These are phyloP conservation scores for Penicillium flavigenum DNA, from an alignment of 495 filamentous ascomycete genomes.

Conservation along the genomic window DNA sequence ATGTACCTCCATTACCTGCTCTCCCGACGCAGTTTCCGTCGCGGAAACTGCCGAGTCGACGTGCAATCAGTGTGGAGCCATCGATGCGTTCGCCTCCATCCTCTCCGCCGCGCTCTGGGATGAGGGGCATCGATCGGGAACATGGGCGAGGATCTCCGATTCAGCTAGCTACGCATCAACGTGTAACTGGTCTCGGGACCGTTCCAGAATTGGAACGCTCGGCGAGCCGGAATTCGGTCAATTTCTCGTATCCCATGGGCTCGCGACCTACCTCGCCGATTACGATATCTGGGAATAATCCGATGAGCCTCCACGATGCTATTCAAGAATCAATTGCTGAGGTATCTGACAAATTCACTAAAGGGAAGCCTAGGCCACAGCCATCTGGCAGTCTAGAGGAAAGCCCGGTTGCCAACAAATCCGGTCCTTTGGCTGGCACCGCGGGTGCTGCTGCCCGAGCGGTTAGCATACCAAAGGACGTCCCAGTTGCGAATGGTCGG, in stretches of 20 bases:
- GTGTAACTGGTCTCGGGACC: conserved; percentile 32
- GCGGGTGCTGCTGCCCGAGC: conserved; percentile 39
- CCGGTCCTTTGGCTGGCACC: conserved; percentile 38
- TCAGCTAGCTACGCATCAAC: conserved; percentile 21
- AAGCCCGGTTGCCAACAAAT: conserved; percentile 42
- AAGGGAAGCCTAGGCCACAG: conserved; percentile 33
- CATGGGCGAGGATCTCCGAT: conserved; percentile 22
- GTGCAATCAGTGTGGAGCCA: conserved; percentile 56
- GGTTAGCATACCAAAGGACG: conserved; percentile 20
- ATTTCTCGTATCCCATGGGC: conserved; percentile 81
- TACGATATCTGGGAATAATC: conserved; percentile 20
- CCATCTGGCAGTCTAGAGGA: conserved; percentile 42
- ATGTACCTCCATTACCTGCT: conserved; percentile 71
- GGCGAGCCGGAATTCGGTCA: conserved; percentile 66
- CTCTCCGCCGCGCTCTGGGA: conserved; percentile 40
- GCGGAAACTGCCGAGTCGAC: conserved; percentile 34
- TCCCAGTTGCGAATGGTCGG: conserved; percentile 5
- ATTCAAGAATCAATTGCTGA: conserved; percentile 42
- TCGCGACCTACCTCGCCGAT: conserved; percentile 47
- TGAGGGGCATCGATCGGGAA: conserved; percentile 48
- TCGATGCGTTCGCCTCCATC: conserved; percentile 50
- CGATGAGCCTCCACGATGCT: conserved; percentile 17
- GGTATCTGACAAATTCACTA: conserved; percentile 45
- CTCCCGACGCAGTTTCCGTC: conserved; percentile 55
- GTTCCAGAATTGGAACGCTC: conserved; percentile 55